Percentiles rank a stretch among this genome's conserved stretches.
These are phyloP conservation scores for Acanthamoeba sp. DNA, from an alignment of 208 protist genomes.

Conservation along the genomic window DNA sequence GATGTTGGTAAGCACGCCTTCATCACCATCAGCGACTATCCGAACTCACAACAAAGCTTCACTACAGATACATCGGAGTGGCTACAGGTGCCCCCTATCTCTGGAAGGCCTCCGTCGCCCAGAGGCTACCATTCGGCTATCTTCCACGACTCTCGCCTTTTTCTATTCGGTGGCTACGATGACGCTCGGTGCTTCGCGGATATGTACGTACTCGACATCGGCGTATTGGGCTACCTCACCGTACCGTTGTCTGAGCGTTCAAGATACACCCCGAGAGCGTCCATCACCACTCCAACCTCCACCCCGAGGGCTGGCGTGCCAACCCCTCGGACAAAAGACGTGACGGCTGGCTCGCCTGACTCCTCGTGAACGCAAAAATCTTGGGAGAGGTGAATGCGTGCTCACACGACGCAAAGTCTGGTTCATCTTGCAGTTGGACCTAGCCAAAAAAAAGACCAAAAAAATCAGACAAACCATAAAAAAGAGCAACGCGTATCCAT, in stretches of 20 bases:
- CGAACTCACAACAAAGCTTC: too few species aligned
- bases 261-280: background rate
- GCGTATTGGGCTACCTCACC: background rate
- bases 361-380: background rate
- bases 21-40: background rate
- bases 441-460: too few species aligned
- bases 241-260: background rate
- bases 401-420: too few species aligned
- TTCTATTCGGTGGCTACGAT: background rate
- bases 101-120: background rate
- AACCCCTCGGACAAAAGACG: background rate
- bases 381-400: too few species aligned
- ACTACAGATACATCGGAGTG: background rate
- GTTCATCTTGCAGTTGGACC: too few species aligned
- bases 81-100: background rate
- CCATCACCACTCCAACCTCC: background rate
- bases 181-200: background rate
- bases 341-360: background rate
- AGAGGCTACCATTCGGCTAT: background rate
- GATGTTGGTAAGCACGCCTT: background rate
- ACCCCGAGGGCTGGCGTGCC: background rate
- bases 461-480: too few species aligned
- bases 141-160: background rate
- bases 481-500: too few species aligned
- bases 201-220: constrained; percentile 22